phyloP scores from a whole-genome alignment of 352 stramenopile genomes.

The Pythium utonaiense region DNA sequence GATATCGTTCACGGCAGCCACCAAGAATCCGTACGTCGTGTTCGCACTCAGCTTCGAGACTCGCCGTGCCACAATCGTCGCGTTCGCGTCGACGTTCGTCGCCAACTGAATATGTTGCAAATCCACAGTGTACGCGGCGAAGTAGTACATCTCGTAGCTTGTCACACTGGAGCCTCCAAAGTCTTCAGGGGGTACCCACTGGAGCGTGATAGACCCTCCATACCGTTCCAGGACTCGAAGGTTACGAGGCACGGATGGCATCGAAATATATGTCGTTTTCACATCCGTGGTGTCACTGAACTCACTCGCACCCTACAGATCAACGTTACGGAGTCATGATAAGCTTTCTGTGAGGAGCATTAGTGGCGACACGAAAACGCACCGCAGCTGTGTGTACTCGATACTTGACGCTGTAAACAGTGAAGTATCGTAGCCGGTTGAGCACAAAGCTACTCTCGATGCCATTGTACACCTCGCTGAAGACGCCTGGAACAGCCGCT shows the following conservation, averaged over 20 bases:
- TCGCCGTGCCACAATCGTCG: constrained; percentile 28
- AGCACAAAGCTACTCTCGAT: constrained; percentile 19
- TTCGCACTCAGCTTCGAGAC: constrained; percentile 40
- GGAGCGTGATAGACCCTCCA: constrained; percentile 36
- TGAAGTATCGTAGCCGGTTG: constrained; percentile 34
- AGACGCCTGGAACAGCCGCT: constrained; percentile 32
- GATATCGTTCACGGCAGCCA: constrained; percentile 50
- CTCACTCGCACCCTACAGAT: constrained; percentile 43
- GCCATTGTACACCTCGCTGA: constrained; percentile 41
- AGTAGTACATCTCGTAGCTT: constrained; percentile 45
- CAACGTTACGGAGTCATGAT: no score
- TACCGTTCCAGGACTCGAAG: constrained; percentile 26
- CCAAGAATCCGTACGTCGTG: constrained; percentile 51
- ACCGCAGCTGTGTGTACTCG: constrained; percentile 36
- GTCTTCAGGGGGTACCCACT: constrained; percentile 46
- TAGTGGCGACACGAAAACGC: no score
- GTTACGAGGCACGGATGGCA: constrained; percentile 37
- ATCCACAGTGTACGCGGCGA: constrained; percentile 28
- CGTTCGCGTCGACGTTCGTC: constrained; percentile 20
- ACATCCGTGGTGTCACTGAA: constrained; percentile 30
- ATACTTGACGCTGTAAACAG: constrained; percentile 46
- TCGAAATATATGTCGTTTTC: constrained; percentile 40
- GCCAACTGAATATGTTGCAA: constrained; percentile 35
- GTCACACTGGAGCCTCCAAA: constrained; percentile 53
- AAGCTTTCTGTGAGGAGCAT: no score